Base-by-base conservation (phyloP, 345 rosid genomes). In the Citrus inodora region DNA sequence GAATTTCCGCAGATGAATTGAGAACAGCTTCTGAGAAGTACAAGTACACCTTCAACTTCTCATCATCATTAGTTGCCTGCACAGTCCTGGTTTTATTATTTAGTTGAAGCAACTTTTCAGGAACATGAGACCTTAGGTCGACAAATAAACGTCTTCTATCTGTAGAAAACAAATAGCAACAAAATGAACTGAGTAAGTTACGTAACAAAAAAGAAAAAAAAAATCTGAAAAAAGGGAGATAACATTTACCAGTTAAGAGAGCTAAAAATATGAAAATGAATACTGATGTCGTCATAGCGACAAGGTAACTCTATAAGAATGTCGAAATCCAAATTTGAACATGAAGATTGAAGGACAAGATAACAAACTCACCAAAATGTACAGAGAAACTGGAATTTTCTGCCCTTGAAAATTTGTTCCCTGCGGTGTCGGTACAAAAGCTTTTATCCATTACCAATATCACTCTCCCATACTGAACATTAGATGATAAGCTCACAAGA, bases 11-110 rank as follows among this genome's bases (percentile, higher is more conserved):
- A 8, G 98, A 88, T 63, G 98, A 87, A 78, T 93, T 95, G 53
- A 89, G 82, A 81, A 95, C 75, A n/a, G 97, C 92, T 80, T 83
- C 79, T 5, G 99, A 91, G 83, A 95, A 95, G 86, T 93, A 92
- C 80, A 95, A 78, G 77, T 83, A 92, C 81, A 90, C 85, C 85
- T 90, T 92, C 48, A 95, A 80, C 73, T 92, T 86, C 68, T 84
- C 74, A 65, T 83, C 38, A 53, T 87, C 77, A 81, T 90, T 93
- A 62, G 98, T 95, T 86, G 98, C 97, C 86, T 87, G 93, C 71
- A 93, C 97, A 0, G 87, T 89, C 83, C 99, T 91, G 13, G 84
- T 86, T 83, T 87, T 85, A 71, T 81, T 77, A 63, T 88, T 79
- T 76, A 95, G 90, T 81, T 87, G 84, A 80, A 95, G 91, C 75